A percentile compares a stretch with the other conserved stretches of the same genome.
These are phyloP conservation scores for Bipolaris sorokiniana DNA, from an alignment of 2,329 filamentous ascomycete genomes.

Conservation along the genomic window DNA sequence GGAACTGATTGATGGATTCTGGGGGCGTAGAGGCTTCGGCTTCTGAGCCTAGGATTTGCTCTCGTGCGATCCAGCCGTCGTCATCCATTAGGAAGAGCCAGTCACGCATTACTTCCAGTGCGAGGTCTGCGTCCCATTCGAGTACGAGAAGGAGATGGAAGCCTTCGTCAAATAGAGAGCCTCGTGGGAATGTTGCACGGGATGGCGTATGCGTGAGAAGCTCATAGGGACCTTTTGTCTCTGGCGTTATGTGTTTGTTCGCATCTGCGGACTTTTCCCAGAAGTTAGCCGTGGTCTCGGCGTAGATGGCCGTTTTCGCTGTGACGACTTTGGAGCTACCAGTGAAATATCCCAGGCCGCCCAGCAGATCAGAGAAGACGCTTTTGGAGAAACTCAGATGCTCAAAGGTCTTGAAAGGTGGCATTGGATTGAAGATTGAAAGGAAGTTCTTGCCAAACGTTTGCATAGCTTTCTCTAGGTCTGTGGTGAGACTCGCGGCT, in stretches of 20 bases:
- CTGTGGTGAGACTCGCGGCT: slow-evolving; percentile 67
- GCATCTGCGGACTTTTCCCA: slow-evolving; percentile 89
- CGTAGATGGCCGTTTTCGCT: slow-evolving; percentile 85
- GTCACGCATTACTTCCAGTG: slow-evolving; percentile 82
- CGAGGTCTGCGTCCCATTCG: slow-evolving; percentile 90
- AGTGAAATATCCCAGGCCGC: slow-evolving; percentile 91
- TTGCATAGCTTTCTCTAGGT: slow-evolving; percentile 67
- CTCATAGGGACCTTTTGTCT: slow-evolving; percentile 79
- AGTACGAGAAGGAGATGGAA: slow-evolving; percentile 89
- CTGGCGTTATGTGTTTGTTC: slow-evolving; percentile 68
- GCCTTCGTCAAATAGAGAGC: slow-evolving; percentile 96
- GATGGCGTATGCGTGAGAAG: slow-evolving; percentile 90
- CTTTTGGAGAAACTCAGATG: slow-evolving; percentile 79
- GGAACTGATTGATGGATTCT: slow-evolving; percentile 92
- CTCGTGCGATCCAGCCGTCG: slow-evolving; percentile 93
- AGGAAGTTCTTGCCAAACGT: slow-evolving; percentile 76
- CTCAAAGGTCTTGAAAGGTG: slow-evolving; percentile 75
- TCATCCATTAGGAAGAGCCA: slow-evolving; percentile 96
- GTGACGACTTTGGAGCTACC: slow-evolving; percentile 85
- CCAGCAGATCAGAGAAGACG: slow-evolving; percentile 89
- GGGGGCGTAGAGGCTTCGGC: slow-evolving; percentile 87
- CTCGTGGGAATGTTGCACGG: slow-evolving; percentile 89
- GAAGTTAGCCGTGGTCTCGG: slow-evolving; percentile 90
- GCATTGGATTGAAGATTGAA: slow-evolving; percentile 70
- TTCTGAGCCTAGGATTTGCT: slow-evolving; percentile 89